A percentile compares a stretch with the other conserved stretches of the same genome.
phyloP scores from a whole-genome alignment of 2,329 filamentous ascomycete species.

The Phyllosticta citriasiana region DNA sequence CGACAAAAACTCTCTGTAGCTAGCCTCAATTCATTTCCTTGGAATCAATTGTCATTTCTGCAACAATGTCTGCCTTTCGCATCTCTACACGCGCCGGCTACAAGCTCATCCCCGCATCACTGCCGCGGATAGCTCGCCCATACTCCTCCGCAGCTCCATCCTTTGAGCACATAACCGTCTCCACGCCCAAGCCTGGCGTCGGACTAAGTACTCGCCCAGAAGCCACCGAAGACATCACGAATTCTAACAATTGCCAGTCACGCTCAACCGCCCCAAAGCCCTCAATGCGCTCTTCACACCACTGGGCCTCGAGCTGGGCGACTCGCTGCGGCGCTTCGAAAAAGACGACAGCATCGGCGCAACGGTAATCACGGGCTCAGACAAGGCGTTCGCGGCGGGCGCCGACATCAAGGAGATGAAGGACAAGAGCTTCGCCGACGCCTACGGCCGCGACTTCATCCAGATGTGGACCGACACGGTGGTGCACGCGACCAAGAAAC shows the following conservation, averaged over 20 bases:
- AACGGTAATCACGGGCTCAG: constrained; percentile 69
- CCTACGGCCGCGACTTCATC: constrained; percentile 88
- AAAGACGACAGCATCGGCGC: constrained; percentile 22
- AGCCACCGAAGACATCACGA: not conserved
- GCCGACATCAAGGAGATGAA: constrained; percentile 99
- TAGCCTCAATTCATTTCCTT: not conserved
- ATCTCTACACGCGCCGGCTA: constrained; percentile 52
- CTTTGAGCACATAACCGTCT: constrained; percentile 78
- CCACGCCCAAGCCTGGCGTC: constrained; percentile 77
- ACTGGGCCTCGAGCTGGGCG: constrained; percentile 70
- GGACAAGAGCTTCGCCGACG: constrained; percentile 74
- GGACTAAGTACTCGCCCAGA: constrained; percentile 59
- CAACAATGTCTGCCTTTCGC: constrained; percentile 41
- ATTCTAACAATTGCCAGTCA: constrained; percentile 48
- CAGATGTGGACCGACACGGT: constrained; percentile 77
- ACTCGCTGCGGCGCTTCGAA: constrained; percentile 27
- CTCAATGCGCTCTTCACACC: constrained; percentile 89
- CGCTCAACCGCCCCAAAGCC: constrained; percentile 86
- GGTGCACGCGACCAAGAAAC: constrained; percentile 78
- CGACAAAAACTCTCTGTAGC: not conserved
- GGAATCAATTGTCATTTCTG: not conserved
- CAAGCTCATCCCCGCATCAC: constrained; percentile 46
- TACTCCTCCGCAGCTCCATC: constrained; percentile 32
- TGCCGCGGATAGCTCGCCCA: constrained; percentile 46
- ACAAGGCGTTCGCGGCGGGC: constrained; percentile 74